These are phyloP conservation scores for Termitomyces sp. DNA, from an alignment of 768 basidiomycete species.

Conservation along the genomic window DNA sequence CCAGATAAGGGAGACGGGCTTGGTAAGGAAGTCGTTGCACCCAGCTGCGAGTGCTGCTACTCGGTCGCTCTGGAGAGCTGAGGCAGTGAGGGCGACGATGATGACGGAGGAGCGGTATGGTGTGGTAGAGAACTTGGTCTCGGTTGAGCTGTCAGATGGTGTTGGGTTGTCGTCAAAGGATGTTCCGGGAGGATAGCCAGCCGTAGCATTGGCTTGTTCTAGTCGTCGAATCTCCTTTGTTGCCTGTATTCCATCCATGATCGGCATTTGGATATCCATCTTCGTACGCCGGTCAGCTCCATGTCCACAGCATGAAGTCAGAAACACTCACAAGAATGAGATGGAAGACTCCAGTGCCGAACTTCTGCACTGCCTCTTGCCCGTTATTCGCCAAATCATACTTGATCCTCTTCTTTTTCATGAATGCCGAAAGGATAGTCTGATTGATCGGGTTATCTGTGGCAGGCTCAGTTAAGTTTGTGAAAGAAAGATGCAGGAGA, in stretches of 20 bases:
- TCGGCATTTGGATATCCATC: constrained; percentile 99
- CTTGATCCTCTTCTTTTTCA: constrained; percentile 94
- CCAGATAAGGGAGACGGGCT: constrained; percentile 94
- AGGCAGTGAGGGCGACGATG: constrained; percentile 98
- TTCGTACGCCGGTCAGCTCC: constrained; percentile 23
- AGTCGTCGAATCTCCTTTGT: constrained; percentile 91
- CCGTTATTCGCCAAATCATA: constrained; percentile 94
- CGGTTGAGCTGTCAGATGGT: constrained; percentile 48
- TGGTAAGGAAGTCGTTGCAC: constrained; percentile 98
- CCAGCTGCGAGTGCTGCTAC: constrained; percentile 96
- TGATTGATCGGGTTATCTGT: constrained; percentile 99
- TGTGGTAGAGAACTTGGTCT: constrained; percentile 43
- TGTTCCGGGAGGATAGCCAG: constrained; percentile 64
- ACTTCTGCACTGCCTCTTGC: constrained; percentile 92
- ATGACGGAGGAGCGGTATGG: constrained; percentile 93
- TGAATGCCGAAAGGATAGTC: constrained; percentile 93
- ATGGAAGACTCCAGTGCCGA: constrained; percentile 90
- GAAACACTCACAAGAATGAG: constrained; percentile 74
- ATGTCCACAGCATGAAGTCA: background rate
- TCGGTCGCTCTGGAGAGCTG: constrained; percentile 90
- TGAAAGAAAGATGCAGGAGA: constrained; percentile 7
- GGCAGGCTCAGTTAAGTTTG: background rate
- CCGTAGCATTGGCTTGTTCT: constrained; percentile 62
- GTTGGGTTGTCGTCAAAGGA: constrained; percentile 43
- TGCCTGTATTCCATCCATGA: constrained; percentile 97